Conservation (phyloP, 78 protist species). For the Protostelium mycophagum region DNA sequence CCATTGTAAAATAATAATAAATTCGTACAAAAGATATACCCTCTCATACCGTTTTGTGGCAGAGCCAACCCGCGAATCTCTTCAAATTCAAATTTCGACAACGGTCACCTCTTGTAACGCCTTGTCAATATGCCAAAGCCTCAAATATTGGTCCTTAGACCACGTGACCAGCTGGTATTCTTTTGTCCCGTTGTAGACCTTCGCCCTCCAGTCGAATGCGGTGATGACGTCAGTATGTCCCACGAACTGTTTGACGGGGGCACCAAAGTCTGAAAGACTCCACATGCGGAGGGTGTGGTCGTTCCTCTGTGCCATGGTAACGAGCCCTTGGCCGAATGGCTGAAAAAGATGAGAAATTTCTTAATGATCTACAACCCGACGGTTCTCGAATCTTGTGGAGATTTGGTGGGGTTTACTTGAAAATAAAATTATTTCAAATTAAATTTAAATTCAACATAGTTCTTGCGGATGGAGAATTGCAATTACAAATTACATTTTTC, state of each 20-base stretch:
- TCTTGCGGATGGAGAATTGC: background rate
- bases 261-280: conserved; percentile 8
- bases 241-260: conserved; percentile 21
- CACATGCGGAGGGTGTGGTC: conserved; percentile 48
- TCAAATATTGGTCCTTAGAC: conserved; percentile 54
- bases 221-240: conserved; percentile 52
- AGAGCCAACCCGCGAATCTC: no score
- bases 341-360: background rate
- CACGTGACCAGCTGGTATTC: conserved; percentile 56
- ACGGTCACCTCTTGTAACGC: background rate
- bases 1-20: no score
- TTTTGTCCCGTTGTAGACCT: background rate
- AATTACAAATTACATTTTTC: background rate
- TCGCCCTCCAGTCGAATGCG: conserved; percentile 36
- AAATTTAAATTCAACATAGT: no score
- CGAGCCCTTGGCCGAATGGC: conserved; percentile 48
- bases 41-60: no score
- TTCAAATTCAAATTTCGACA: background rate
- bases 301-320: conserved; percentile 48
- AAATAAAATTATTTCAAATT: no score
- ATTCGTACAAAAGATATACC: no score
- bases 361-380: background rate
- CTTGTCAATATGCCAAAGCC: conserved; percentile 52
- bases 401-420: no score
- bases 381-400: no score